Evolutionary conservation across 768 basidiomycete genomes (phyloP).

Genomic region (Nidularia pulvinata): DNA sequence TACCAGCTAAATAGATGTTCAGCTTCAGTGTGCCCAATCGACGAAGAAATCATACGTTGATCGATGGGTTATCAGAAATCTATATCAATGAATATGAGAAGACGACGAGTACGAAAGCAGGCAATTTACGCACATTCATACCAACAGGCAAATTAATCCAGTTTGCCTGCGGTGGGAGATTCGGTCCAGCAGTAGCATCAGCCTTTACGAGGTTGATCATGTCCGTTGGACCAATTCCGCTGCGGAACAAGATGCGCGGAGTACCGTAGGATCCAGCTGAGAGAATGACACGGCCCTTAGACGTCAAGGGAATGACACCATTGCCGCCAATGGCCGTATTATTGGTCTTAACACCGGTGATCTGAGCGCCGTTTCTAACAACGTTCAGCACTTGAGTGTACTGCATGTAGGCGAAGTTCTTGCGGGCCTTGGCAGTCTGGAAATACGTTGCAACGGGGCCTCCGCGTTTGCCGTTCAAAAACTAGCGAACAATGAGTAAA

Average conservation of each 20-base stretch:
- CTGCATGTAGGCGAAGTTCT: constrained; percentile 50
- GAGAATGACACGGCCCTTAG: constrained; percentile 60
- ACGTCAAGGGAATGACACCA: constrained; percentile 52
- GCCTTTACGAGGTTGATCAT: constrained; percentile 50
- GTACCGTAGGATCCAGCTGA: constrained; percentile 58
- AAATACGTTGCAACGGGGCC: constrained; percentile 64
- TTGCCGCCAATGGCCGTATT: constrained; percentile 54
- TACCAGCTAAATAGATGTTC: constrained; percentile 36
- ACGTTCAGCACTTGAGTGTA: constrained; percentile 50
- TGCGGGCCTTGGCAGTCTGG: constrained; percentile 49
- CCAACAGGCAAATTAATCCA: constrained; percentile 67
- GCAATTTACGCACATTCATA: constrained; percentile 29
- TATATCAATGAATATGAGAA: constrained; percentile 6
- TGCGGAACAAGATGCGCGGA: constrained; percentile 55
- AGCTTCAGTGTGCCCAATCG: neutral
- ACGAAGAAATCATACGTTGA: constrained; percentile 39
- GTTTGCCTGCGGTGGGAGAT: constrained; percentile 43
- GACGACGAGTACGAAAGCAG: neutral
- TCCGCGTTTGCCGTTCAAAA: constrained; percentile 43
- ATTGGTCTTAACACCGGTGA: constrained; percentile 63
- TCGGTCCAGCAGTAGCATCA: constrained; percentile 40
- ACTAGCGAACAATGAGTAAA: constrained; percentile 17
- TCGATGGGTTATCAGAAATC: constrained; percentile 63
- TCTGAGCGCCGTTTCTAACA: constrained; percentile 52
- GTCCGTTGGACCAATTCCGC: constrained; percentile 61